phyloP scores from a whole-genome alignment of 1,139 yeast species.

The Saccharomyces hybrid region DNA sequence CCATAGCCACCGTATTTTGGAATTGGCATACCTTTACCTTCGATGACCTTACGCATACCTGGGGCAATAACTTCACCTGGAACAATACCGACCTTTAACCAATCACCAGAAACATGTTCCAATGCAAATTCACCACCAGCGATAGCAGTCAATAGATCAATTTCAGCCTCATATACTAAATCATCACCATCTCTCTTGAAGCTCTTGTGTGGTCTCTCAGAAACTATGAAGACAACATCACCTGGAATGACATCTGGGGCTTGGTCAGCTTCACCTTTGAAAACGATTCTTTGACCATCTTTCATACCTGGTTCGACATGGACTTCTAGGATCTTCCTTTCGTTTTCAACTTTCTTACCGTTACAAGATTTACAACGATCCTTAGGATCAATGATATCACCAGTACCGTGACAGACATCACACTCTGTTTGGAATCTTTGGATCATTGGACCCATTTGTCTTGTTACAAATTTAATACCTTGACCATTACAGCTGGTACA shows the following conservation, averaged over 20 bases:
- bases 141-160: conserved; percentile 87
- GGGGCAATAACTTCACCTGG: conserved; percentile 95
- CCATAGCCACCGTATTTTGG: conserved; percentile 71
- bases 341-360: conserved; percentile 83
- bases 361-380: conserved; percentile 83
- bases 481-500: conserved; percentile 84
- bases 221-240: conserved; percentile 86
- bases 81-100: conserved; percentile 67
- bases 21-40: conserved; percentile 94
- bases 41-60: conserved; percentile 71
- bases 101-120: conserved; percentile 83
- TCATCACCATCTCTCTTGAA: conserved; percentile 60
- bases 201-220: conserved; percentile 51
- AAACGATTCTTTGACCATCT: conserved; percentile 85
- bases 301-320: conserved; percentile 97
- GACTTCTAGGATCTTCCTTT: conserved; percentile 90
- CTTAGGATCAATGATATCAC: conserved; percentile 80
- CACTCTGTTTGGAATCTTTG: conserved; percentile 96
- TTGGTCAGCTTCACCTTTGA: conserved; percentile 96
- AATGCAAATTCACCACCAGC: conserved; percentile 92
- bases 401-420: conserved; percentile 88
- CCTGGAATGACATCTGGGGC: conserved; percentile 95
- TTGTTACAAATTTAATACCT: conserved; percentile 87
- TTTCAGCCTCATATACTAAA: conserved; percentile 74
- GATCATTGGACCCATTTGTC: conserved; percentile 99